Percentiles rank a stretch among this genome's conserved stretches.
Conservation (phyloP, 495 filamentous ascomycete species). For the Daldinia concentrica region DNA sequence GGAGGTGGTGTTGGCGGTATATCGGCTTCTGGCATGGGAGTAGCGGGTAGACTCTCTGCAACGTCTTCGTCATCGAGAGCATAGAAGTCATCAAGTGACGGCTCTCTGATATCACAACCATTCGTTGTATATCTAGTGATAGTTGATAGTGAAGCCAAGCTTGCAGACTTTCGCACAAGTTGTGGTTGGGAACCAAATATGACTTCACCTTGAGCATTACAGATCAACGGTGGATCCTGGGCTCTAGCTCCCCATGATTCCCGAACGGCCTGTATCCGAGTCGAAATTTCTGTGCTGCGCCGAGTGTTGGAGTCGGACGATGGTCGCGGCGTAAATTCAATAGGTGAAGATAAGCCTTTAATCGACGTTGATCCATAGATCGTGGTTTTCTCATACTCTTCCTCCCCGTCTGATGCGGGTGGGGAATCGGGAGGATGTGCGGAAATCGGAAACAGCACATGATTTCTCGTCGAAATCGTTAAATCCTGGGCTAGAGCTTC, state of each 20-base stretch:
- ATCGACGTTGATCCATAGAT: neutral
- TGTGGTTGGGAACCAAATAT: constrained; percentile 1
- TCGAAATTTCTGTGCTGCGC: neutral
- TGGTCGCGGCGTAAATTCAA: constrained; percentile 14
- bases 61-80: constrained; percentile 59
- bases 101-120: constrained; percentile 48
- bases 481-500: neutral
- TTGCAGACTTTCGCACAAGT: constrained; percentile 39
- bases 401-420: constrained; percentile 27
- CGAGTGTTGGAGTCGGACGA: constrained; percentile 14
- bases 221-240: constrained; percentile 25
- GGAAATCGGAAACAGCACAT: constrained; percentile 5
- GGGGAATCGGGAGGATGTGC: constrained; percentile 29
- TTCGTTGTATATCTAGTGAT: constrained; percentile 5
- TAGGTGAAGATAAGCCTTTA: constrained; percentile 24
- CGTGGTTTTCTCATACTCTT: neutral
- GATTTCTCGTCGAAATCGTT: neutral
- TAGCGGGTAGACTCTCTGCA: constrained; percentile 46
- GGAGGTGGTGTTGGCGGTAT: constrained; percentile 34
- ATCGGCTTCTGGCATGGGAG: constrained; percentile 17
- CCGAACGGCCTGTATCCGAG: neutral
- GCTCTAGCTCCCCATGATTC: constrained; percentile 42
- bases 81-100: constrained; percentile 57
- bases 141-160: constrained; percentile 33
- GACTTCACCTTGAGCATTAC: neutral